Percentiles rank a stretch among this genome's conserved stretches.
phyloP scores from a whole-genome alignment of 176 grass and related monocot species.

The Zizania latifolia region DNA sequence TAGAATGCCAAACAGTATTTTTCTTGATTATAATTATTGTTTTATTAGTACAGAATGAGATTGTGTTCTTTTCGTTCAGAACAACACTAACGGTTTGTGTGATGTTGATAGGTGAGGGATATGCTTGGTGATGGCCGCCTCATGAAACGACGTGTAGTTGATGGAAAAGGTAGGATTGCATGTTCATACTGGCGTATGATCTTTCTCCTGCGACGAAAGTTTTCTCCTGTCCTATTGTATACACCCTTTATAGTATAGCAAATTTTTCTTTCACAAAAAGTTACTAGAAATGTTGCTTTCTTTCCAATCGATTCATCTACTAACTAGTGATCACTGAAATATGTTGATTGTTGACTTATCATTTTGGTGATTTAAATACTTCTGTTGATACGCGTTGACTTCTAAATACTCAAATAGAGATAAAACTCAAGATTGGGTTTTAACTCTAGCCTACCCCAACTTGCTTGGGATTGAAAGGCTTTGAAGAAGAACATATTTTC shows the following conservation, averaged over 20 bases:
- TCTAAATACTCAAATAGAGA: too few relatives aligned
- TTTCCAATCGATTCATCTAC: background rate
- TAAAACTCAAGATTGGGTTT: too few relatives aligned
- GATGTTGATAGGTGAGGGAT: constrained; percentile 76
- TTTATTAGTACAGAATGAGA: background rate
- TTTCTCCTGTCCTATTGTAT: background rate
- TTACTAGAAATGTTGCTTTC: background rate
- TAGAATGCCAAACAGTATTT: background rate
- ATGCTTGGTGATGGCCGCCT: constrained; percentile 99
- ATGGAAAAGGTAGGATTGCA: constrained; percentile 77
- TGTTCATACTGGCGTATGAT: constrained; percentile 17
- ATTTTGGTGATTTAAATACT: background rate
- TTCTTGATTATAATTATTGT: background rate
- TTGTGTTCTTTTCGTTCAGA: background rate
- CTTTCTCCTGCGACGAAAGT: background rate
- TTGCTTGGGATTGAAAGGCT: too few relatives aligned
- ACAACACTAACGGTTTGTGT: constrained; percentile 17
- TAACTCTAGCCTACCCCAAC: too few relatives aligned
- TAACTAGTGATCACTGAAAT: background rate
- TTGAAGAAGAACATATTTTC: background rate
- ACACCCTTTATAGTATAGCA: background rate
- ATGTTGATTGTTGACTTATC: background rate
- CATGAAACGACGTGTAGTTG: constrained; percentile 83
- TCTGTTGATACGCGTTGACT: background rate
- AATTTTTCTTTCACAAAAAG: constrained; percentile 3